These are phyloP conservation scores for Geopyxis carbonaria DNA, from an alignment of 495 filamentous ascomycete genomes.

Conservation along the genomic window DNA sequence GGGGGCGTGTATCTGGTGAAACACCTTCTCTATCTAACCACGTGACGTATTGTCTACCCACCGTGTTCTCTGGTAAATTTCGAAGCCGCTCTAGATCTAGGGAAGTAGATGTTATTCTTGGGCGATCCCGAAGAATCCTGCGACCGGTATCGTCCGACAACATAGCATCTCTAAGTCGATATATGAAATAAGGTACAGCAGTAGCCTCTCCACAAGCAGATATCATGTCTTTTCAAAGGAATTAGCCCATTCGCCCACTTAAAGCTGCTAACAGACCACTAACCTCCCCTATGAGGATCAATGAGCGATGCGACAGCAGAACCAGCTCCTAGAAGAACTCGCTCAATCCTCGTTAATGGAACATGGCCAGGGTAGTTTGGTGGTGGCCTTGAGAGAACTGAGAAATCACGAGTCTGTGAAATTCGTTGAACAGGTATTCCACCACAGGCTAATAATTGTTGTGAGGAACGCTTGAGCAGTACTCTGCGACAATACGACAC, in stretches of 20 bases:
- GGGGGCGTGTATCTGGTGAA: constrained; percentile 63
- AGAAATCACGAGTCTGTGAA: constrained; percentile 47
- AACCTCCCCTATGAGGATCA: constrained; percentile 64
- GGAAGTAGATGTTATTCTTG: constrained; percentile 67
- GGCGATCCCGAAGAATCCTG: constrained; percentile 75
- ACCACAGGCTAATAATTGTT: too few relatives aligned
- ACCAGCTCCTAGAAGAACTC: constrained; percentile 58
- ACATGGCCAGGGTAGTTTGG: constrained; percentile 86
- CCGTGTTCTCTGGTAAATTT: constrained; percentile 48
- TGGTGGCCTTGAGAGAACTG: constrained; percentile 60
- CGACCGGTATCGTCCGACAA: constrained; percentile 68
- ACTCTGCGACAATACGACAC: too few relatives aligned
- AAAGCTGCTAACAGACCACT: constrained; percentile 2
- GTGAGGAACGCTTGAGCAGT: too few relatives aligned
- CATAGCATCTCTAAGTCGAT: constrained; percentile 83
- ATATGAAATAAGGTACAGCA: constrained; percentile 86
- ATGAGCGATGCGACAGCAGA: constrained; percentile 64
- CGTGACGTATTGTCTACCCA: constrained; percentile 66
- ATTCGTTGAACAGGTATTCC: too few relatives aligned
- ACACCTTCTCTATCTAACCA: constrained; percentile 92
- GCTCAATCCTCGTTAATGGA: constrained; percentile 64
- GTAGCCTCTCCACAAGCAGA: constrained; percentile 86
- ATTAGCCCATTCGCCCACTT: background rate
- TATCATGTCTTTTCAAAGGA: constrained; percentile 78
- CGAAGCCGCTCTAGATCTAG: constrained; percentile 57